These are phyloP conservation scores for Graphilbum ipis-grandicollis DNA, from an alignment of 2,329 filamentous ascomycete species.

Conservation along the genomic window DNA sequence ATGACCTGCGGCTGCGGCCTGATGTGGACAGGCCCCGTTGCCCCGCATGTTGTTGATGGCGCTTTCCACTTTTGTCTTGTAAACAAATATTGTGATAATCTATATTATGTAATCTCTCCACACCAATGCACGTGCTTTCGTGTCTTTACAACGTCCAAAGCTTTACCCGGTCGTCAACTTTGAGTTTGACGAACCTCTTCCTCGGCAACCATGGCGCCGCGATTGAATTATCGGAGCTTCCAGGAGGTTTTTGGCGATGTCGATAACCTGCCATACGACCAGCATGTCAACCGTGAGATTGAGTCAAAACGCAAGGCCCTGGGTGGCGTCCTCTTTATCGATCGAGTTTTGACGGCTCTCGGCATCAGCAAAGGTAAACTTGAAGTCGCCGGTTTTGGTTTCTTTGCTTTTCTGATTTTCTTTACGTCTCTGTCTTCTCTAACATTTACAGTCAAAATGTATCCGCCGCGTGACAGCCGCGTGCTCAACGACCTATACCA, in stretches of 20 bases:
- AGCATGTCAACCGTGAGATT: constrained; percentile 43
- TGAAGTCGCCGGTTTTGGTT: too few species aligned
- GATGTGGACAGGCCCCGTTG: constrained; percentile 1
- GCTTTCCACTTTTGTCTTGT: constrained; percentile 9
- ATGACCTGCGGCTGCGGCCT: background rate
- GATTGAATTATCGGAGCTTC: constrained; percentile 48
- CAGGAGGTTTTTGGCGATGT: constrained; percentile 49
- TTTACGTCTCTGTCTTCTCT: background rate
- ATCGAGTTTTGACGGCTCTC: constrained; percentile 54
- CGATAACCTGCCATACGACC: constrained; percentile 43
- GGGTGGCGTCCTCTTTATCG: constrained; percentile 59
- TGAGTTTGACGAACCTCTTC: too few species aligned
- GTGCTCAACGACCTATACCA: constrained; percentile 53
- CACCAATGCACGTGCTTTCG: constrained; percentile 4
- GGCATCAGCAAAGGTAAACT: constrained; percentile 48
- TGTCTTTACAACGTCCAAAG: background rate
- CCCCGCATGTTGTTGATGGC: constrained; percentile 12
- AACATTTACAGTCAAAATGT: constrained; percentile 36
- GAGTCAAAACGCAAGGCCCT: constrained; percentile 48
- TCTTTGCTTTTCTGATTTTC: too few species aligned
- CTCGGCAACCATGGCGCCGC: too few species aligned
- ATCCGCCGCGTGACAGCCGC: constrained; percentile 55
- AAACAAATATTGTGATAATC: constrained; percentile 9
- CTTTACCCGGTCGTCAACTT: too few species aligned
- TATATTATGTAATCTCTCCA: background rate